Evolutionary conservation across 345 rosid species (phyloP), one percentile per base, ranked within the genome.

Genomic region (Lepidium didymum): DNA sequence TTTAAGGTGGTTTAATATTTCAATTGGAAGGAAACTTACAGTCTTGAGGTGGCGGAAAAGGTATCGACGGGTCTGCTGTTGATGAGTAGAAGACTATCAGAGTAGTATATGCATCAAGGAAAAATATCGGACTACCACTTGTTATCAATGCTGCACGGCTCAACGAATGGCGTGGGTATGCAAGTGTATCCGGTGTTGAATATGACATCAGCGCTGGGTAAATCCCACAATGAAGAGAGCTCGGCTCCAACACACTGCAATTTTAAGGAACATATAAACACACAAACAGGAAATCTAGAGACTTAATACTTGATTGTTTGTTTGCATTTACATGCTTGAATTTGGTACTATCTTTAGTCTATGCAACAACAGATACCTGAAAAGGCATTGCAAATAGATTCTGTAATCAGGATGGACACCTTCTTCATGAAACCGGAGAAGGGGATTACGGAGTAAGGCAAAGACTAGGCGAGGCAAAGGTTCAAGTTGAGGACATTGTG

Each of bases 361-460:
- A 29, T 29, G 33, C 33, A 29, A 29, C 33, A 29, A 29, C 5
- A 29, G 33, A 29, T 29, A 94, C 97, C 97, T 91, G 87, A 91
- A 94, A 77, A 94, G 99, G 80, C 97, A 94, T 64, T 91, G 99
- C 67, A 94, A 72, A 77, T 87, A 91, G 76, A 94, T 91, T 75
- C 93, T 81, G 72, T 86, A 89, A 74, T 94, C 96, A 45, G 96
- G 99, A 77, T 94, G 99, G 68, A 91, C 97, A 51, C 96, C 99
- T 86, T 94, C 97, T 83, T 94, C 97, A 68, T 94, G 96, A 75
- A 89, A 85, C 66, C 87, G 93, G 56, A 89, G 87, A 75, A 94
- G 91, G 59, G 96, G 97, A 58, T 91, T 91, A 54, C 97, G 87
- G 42, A 94, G 97, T 69, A 94, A 74, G 60, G 97, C 99, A 75